Percentiles rank a stretch among this genome's conserved stretches.
Conservation (phyloP, 2,329 filamentous ascomycete species). For the Phialophora tarda region DNA sequence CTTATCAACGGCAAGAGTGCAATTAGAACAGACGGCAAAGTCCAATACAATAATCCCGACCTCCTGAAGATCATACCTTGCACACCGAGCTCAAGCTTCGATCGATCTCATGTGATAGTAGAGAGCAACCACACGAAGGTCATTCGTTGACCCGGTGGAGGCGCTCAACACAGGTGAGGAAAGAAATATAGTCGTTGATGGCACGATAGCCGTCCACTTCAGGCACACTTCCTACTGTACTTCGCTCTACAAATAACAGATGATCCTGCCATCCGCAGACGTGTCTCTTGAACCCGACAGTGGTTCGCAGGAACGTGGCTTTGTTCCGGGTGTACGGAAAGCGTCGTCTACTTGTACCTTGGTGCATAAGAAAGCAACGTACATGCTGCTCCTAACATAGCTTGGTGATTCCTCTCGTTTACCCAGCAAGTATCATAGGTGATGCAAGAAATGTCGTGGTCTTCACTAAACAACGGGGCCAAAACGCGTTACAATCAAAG, state of each 20-base stretch:
- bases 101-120: neutral
- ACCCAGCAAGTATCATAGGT: neutral
- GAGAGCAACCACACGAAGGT: neutral
- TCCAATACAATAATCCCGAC: neutral
- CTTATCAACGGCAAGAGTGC: conserved; percentile 9
- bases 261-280: neutral
- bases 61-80: neutral
- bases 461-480: neutral
- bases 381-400: neutral
- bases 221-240: neutral
- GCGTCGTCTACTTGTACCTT: neutral
- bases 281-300: neutral
- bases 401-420: neutral
- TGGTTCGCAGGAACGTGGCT: neutral
- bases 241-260: neutral
- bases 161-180: neutral
- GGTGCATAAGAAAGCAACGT: neutral
- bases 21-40: neutral
- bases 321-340: neutral
- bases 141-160: neutral
- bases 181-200: neutral
- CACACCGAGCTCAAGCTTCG: neutral
- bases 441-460: neutral
- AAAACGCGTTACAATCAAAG: neutral
- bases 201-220: neutral